phyloP scores from a whole-genome alignment of 164 flowering plant species.

The Akebia trifoliata region DNA sequence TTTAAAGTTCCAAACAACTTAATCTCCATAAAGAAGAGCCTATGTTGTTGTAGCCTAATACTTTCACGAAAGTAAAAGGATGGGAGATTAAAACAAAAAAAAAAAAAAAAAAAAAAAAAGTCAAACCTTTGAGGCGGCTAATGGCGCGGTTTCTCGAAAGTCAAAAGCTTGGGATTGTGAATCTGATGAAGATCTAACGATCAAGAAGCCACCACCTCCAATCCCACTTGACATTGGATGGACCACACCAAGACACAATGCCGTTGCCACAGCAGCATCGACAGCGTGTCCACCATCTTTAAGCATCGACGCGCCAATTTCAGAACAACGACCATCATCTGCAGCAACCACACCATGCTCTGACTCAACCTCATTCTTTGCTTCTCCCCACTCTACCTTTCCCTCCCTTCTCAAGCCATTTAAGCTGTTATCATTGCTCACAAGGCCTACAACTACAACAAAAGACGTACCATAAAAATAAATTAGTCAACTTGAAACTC shows the following conservation, averaged over 20 bases:
- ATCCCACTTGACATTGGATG: conserved; percentile 80
- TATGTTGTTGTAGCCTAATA: too few species aligned
- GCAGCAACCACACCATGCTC: conserved; percentile 76
- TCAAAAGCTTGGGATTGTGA: conserved; percentile 53
- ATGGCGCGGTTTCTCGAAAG: conserved; percentile 88
- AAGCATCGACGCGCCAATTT: conserved; percentile 53
- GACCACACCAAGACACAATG: conserved; percentile 87
- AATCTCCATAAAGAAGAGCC: too few species aligned
- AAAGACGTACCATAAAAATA: too few species aligned
- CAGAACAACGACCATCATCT: conserved; percentile 80
- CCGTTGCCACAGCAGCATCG: conserved; percentile 87
- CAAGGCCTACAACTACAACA: too few species aligned
- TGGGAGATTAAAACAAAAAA: too few species aligned
- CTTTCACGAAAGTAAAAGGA: too few species aligned
- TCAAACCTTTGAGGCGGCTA: conserved; percentile 70
- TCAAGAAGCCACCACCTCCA: conserved; percentile 92
- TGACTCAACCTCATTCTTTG: conserved; percentile 42
- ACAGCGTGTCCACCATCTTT: conserved; percentile 73
- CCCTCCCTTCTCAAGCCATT: too few species aligned
- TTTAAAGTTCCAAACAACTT: too few species aligned
- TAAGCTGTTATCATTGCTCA: too few species aligned
- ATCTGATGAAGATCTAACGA: conserved; percentile 50
- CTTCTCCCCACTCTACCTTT: too few species aligned
- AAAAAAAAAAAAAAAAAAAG: not conserved
- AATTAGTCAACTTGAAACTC: too few species aligned